Conservation (phyloP, 2,329 filamentous ascomycete species). For the Phialophora expanda region DNA sequence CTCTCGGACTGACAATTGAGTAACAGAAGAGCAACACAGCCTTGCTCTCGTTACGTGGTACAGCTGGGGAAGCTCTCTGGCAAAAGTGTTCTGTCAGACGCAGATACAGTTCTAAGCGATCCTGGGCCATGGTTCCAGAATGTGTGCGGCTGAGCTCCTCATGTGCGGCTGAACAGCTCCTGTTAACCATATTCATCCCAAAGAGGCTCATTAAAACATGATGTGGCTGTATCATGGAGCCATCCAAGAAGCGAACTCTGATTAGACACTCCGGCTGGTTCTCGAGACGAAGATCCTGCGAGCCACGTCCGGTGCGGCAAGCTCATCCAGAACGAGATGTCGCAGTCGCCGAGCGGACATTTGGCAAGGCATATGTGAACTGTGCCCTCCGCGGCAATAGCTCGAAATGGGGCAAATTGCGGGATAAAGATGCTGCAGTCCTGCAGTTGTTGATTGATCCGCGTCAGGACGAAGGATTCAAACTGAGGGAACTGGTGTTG, state of each 20-base stretch:
- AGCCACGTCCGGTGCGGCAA: constrained; percentile 1
- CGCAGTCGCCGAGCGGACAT: constrained; percentile 3
- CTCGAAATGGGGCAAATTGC: constrained; percentile 18
- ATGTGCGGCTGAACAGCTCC: too few species aligned
- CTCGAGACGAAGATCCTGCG: not conserved
- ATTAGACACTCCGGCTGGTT: constrained; percentile 11
- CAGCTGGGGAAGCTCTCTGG: too few species aligned
- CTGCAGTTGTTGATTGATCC: constrained; percentile 14
- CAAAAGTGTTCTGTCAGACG: too few species aligned
- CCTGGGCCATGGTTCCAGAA: too few species aligned
- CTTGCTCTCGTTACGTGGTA: too few species aligned
- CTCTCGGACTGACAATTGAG: too few species aligned
- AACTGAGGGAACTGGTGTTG: constrained; percentile 14
- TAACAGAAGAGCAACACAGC: too few species aligned
- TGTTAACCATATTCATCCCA: too few species aligned
- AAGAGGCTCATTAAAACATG: not conserved
- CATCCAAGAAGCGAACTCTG: not conserved
- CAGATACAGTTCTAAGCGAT: too few species aligned
- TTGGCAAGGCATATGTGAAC: constrained; percentile 19
- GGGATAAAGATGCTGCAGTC: constrained; percentile 12
- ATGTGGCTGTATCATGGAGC: not conserved
- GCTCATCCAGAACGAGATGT: constrained; percentile 11
- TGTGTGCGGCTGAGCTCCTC: too few species aligned
- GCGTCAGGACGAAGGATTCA: constrained; percentile 4
- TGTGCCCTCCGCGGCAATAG: constrained; percentile 14